phyloP scores from a whole-genome alignment of 768 basidiomycete species.

The Leccinum fibrillosum region DNA sequence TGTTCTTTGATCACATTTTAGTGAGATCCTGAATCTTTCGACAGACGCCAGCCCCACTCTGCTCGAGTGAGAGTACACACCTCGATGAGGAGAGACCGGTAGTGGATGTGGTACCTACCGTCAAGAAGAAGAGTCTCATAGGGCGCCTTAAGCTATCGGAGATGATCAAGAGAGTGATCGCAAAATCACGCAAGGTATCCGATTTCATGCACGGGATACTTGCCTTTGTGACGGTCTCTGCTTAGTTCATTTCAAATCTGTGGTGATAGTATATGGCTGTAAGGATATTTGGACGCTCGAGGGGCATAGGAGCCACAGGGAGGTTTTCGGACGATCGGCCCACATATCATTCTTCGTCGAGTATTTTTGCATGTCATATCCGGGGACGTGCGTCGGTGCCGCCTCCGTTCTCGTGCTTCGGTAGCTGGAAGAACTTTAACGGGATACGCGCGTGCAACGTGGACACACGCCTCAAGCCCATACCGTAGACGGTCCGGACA shows the following conservation, averaged over 20 bases:
- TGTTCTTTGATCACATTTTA: not conserved
- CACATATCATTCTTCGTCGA: slow-evolving; percentile 13
- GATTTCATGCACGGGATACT: slow-evolving; percentile 7
- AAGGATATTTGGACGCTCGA: slow-evolving; percentile 1
- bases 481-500: slow-evolving; percentile 3
- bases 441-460: slow-evolving; percentile 7
- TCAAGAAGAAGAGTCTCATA: slow-evolving; percentile 4
- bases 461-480: slow-evolving; percentile 8
- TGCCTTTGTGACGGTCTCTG: slow-evolving; percentile 20
- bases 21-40: slow-evolving; percentile 4
- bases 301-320: not conserved
- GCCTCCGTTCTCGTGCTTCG: slow-evolving; percentile 9
- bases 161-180: slow-evolving; percentile 17
- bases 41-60: slow-evolving; percentile 9
- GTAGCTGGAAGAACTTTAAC: not conserved
- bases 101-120: slow-evolving; percentile 7
- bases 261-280: slow-evolving; percentile 14
- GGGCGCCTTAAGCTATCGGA: slow-evolving; percentile 15
- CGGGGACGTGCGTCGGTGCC: slow-evolving; percentile 6
- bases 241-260: slow-evolving; percentile 21
- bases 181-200: slow-evolving; percentile 25
- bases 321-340: slow-evolving; percentile 10
- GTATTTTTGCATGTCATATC: slow-evolving; percentile 25
- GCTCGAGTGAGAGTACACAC: slow-evolving; percentile 4
- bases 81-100: slow-evolving; percentile 3